Evolutionary conservation across 345 rosid species (phyloP).

Genomic region (Citrus trifoliata): DNA sequence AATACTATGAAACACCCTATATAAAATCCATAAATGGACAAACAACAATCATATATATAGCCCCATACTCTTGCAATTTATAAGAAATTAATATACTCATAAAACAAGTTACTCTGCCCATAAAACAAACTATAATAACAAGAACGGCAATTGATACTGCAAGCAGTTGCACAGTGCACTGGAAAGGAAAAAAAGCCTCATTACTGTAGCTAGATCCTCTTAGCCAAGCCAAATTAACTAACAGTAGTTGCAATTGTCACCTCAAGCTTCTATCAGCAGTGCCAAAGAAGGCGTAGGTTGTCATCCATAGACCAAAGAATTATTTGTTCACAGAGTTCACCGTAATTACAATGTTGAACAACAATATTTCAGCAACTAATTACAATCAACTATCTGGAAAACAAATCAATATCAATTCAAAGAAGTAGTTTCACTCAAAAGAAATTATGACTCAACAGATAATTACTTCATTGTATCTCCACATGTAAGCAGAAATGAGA

Average conservation of each 20-base stretch:
- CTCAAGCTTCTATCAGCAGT: slow-evolving; percentile 18
- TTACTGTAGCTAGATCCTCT: slow-evolving; percentile 6
- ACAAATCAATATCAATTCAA: background rate
- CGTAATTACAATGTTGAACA: background rate
- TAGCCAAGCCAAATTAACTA: slow-evolving; percentile 2
- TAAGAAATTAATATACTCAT: background rate
- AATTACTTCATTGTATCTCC: background rate
- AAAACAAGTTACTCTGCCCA: background rate
- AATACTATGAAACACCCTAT: slow-evolving; percentile 8
- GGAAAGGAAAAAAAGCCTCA: background rate
- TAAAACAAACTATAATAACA: background rate
- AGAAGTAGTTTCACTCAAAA: background rate
- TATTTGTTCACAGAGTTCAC: background rate
- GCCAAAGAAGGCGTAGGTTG: slow-evolving; percentile 24
- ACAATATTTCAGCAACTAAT: slow-evolving; percentile 3
- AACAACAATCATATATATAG: background rate
- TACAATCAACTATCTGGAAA: background rate
- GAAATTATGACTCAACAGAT: background rate
- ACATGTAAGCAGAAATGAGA: background rate
- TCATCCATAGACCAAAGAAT: background rate
- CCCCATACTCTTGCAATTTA: background rate
- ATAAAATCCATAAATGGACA: background rate
- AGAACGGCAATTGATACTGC: background rate
- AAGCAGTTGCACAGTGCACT: background rate
- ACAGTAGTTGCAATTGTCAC: slow-evolving; percentile 5